Evolutionary conservation across 2,329 filamentous ascomycete species (phyloP).

Genomic region (Paracoccidioides lutzii): DNA sequence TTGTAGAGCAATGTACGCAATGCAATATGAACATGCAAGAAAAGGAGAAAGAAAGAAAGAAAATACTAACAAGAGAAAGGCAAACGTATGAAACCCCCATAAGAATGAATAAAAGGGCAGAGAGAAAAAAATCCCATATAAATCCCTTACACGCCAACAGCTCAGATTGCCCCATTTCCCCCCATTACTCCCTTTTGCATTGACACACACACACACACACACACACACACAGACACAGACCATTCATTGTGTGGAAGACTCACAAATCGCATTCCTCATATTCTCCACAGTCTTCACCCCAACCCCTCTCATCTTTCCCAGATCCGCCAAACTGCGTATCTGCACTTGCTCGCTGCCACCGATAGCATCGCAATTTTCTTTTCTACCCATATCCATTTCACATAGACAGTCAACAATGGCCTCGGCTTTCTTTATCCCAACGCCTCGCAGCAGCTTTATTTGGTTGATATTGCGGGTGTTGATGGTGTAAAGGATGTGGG

Average conservation of each 20-base stretch:
- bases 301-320: constrained; percentile 33
- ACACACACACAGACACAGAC: not conserved
- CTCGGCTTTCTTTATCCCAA: constrained; percentile 37
- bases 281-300: constrained; percentile 35
- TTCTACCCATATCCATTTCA: constrained; percentile 23
- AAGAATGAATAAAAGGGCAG: not conserved
- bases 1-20: not conserved
- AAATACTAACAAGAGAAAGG: not conserved
- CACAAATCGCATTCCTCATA: constrained; percentile 28
- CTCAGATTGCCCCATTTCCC: constrained; percentile 9
- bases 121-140: constrained; percentile 10
- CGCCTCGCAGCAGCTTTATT: constrained; percentile 35
- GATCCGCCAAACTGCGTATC: constrained; percentile 26
- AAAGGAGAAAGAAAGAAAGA: not conserved
- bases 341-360: constrained; percentile 12
- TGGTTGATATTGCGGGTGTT: constrained; percentile 34
- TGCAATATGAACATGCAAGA: not conserved
- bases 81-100: not conserved
- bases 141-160: not conserved
- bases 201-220: not conserved
- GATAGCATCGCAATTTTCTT: constrained; percentile 8
- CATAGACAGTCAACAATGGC: constrained; percentile 36
- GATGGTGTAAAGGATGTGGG: constrained; percentile 33
- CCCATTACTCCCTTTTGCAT: constrained; percentile 15
- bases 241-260: not conserved